Evolutionary conservation across 257 asterid genomes (phyloP), one percentile per base, ranked within the genome.

Genomic region (Rubia yunnanensis): DNA sequence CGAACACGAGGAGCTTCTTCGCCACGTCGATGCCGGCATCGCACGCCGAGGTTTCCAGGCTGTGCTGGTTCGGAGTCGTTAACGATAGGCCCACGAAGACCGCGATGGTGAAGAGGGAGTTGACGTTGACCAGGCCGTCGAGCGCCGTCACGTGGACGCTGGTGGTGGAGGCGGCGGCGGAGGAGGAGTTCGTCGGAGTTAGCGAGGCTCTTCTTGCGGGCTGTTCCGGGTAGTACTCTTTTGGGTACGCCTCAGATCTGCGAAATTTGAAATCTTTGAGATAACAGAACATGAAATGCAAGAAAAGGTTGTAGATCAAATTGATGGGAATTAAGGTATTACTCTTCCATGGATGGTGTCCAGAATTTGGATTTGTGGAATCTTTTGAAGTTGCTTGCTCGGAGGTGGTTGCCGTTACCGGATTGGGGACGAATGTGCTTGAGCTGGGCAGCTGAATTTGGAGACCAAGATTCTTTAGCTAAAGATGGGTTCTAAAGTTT

Each of bases 111-210:
- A 91, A 91, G 64, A 91, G 96, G 9, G 98, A 84, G 72, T 86
- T 91, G 32, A 88, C 96, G 35, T 85, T 91, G 22, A 88, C 96
- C 1, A 91, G 87, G 53, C 92, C 95, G 72, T 91, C 98, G 31
- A 91, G 95, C 58, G 98, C 96, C 55, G 91, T 84, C 66, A 91
- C 89, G 50, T 84, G 96, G 72, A 88, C 87, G 80, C 95, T 83
- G 63, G 95, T 86, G 64, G 95, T 91, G 69, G 83, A 58, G 48
- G 73, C 5, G 49, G 73, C 6, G 50, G 77, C 67, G 18, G 2
- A 17, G 22, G 56, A 50, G 20, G 73, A 56, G 64, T 64, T 32
- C 27, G 77, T 35, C 8, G 64, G 32, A 44, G 50, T 14, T 44
- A 44, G 20, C 50, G 84, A 81, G 65, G 52, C 24, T 60, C 71